Percentiles rank a stretch among this genome's conserved stretches.
phyloP scores from a whole-genome alignment of 176 grass and related monocot species.

The barley (Hordeum vulgare) region MorexV3_pseudomolecules_assembly NC_058523.1:20835223-20835722 shows the following conservation, averaged over 20 bases:
- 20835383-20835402: background rate
- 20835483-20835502: background rate
- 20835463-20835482: background rate
- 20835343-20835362: background rate
- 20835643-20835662: background rate
- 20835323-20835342: background rate
- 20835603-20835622: constrained; percentile 13
- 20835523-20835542: background rate
- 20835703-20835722: background rate
- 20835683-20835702: constrained; percentile 8
- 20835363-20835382: background rate
- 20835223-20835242: background rate
- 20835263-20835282: background rate
- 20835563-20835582: background rate
- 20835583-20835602: background rate
- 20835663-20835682: background rate
- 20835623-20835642: background rate
- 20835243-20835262: constrained; percentile 5
- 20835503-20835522: background rate
- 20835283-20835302: background rate
- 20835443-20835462: background rate
- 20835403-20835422: background rate
- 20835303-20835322: constrained; percentile 9
- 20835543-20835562: constrained; percentile 4
- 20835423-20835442: background rate